Base-by-base conservation (phyloP, 345 rosid species). In the Gossypium mustelinum region DNA sequence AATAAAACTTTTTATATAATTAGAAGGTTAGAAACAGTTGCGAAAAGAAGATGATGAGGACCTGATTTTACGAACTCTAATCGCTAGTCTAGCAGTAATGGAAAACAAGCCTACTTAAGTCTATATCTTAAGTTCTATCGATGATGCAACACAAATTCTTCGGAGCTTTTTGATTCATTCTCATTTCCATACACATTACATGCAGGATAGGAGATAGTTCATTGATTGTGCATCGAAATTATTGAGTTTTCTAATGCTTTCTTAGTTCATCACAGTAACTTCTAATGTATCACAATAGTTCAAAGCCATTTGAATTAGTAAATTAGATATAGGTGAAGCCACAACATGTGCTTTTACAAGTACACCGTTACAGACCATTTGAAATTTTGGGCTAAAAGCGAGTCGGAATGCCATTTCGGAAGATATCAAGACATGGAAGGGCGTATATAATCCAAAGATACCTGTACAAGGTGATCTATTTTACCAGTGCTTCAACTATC, bases 11-110 rank as follows among this genome's bases (percentile, higher is more conserved):
- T 34, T 16, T 2, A 8, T 51, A 11, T 41, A 48, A 34, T 39
- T 27, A 62, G 47, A 44, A 14, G 39, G 39, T 71, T 34, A 63
- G 73, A 73, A 54, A 78, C 48, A 44, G 13, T 69, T 4, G 1
- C 43, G 22, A 47, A 66, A 10, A 10, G 12, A 47, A 66, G 11
- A 10, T 11, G 54, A 22, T 52, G 22, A 34, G 45, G 12, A 11
- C 20, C 20, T 41, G 48, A 41, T 41, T 34, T 39, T 12, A 9
- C 6, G 11, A 17, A 64, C 11, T 39, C 12, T 41, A 39, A 22
- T 63, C n/a, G 13, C 13, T n/a, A 17, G 48, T 11, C 20, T 39
- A 22, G 41, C 13, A 17, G 22, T 17, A 39, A 9, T 22, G 9
- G 1, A 29, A 61, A 34, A 34, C 41, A 29, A 7, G 39, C 18